Evolutionary conservation across 768 basidiomycete species (phyloP).

Genomic region (Astraeus odoratus): DNA sequence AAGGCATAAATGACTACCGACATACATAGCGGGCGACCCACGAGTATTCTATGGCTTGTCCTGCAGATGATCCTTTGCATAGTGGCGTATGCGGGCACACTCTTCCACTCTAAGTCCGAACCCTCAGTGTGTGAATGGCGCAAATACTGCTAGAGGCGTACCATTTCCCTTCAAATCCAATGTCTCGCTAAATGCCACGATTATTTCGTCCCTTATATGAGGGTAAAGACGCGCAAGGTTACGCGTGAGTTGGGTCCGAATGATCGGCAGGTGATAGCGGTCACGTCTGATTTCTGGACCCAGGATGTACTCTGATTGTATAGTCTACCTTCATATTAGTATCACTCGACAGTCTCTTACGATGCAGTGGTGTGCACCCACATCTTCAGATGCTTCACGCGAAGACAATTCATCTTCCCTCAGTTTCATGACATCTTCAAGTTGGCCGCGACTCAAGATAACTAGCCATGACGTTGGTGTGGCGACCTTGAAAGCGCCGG

Average conservation of each 20-base stretch:
- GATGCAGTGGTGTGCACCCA: not conserved
- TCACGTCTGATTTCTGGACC: not conserved
- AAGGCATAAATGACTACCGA: not conserved
- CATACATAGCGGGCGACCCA: not conserved
- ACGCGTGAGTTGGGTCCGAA: not conserved
- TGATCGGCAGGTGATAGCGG: not conserved
- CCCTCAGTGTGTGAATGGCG: too few species aligned
- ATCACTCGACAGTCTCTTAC: too few species aligned
- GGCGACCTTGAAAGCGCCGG: not conserved
- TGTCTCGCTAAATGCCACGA: not conserved
- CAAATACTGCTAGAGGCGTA: not conserved
- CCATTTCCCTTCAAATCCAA: not conserved
- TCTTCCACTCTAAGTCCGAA: conserved; percentile 1
- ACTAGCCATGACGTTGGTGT: not conserved
- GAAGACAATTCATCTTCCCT: not conserved
- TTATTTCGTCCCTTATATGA: not conserved
- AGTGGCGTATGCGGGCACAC: not conserved
- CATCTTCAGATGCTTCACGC: not conserved
- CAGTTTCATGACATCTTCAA: not conserved
- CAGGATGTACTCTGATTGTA: not conserved
- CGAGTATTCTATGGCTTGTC: not conserved
- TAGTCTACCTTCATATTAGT: not conserved
- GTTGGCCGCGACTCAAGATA: not conserved
- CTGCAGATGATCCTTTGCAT: not conserved
- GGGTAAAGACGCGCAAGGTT: not conserved